phyloP scores from a whole-genome alignment of 2,329 filamentous ascomycete species.

The Byssochlamys sp. region DNA sequence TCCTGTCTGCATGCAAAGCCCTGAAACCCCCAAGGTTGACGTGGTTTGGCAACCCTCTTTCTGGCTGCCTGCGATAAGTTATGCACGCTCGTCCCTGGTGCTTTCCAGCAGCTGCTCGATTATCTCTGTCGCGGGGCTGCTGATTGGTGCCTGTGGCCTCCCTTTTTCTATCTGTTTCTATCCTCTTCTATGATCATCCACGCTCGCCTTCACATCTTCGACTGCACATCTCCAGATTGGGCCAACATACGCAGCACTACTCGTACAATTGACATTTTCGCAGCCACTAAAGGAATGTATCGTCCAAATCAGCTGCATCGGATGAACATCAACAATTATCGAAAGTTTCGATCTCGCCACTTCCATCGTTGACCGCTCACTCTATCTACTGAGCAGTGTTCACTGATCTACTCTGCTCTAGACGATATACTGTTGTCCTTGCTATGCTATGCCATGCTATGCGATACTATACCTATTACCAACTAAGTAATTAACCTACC shows the following conservation, averaged over 20 bases:
- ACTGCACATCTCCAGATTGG: not conserved
- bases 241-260: not conserved
- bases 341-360: not conserved
- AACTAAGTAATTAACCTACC: not conserved
- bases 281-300: not conserved
- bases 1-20: not conserved
- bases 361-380: not conserved
- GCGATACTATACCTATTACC: not conserved
- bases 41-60: too few species aligned
- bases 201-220: not conserved
- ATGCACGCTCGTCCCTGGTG: not conserved
- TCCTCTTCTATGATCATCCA: not conserved
- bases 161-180: not conserved
- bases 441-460: too few species aligned
- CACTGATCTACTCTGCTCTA: not conserved
- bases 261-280: not conserved
- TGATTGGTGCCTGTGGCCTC: not conserved
- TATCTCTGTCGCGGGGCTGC: not conserved
- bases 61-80: not conserved
- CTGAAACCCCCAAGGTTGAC: not conserved
- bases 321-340: not conserved
- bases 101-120: not conserved
- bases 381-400: not conserved
- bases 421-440: not conserved
- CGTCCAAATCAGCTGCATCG: not conserved